These are phyloP conservation scores for Saturnispora dispora DNA, from an alignment of 805 yeast genomes.

Conservation along the genomic window DNA sequence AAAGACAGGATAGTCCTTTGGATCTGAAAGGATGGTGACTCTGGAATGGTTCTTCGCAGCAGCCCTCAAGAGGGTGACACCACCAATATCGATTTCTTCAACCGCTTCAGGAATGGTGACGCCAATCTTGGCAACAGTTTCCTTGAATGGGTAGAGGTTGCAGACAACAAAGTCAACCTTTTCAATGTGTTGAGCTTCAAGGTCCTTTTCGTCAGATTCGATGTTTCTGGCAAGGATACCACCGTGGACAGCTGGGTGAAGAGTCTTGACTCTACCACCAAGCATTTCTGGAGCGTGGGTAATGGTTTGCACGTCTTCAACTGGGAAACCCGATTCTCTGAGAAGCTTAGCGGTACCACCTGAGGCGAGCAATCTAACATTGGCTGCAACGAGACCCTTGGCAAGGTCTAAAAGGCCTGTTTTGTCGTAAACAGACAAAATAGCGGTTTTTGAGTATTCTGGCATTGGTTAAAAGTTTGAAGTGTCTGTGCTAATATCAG, in stretches of 20 bases:
- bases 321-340: slow-evolving; percentile 97
- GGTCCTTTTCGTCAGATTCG: slow-evolving; percentile 83
- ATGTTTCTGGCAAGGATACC: slow-evolving; percentile 92
- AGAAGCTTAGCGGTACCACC: slow-evolving; percentile 95
- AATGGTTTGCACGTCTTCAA: slow-evolving; percentile 87
- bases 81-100: slow-evolving; percentile 97
- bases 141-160: slow-evolving; percentile 96
- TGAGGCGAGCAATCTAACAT: slow-evolving; percentile 88
- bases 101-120: slow-evolving; percentile 97
- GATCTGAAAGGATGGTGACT: slow-evolving; percentile 93
- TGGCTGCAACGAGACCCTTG: slow-evolving; percentile 81
- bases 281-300: slow-evolving; percentile 99
- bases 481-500: not conserved
- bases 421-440: slow-evolving; percentile 93
- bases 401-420: slow-evolving; percentile 95
- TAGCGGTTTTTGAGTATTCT: slow-evolving; percentile 68
- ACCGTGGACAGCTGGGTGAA: slow-evolving; percentile 98
- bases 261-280: slow-evolving; percentile 96
- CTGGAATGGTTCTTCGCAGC: slow-evolving; percentile 98
- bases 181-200: slow-evolving; percentile 81
- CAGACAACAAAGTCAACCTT: slow-evolving; percentile 97
- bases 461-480: slow-evolving; percentile 8
- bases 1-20: slow-evolving; percentile 83
- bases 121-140: slow-evolving; percentile 89
- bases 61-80: slow-evolving; percentile 94